These are phyloP conservation scores for Exserohilum rostratum DNA, from an alignment of 2,329 filamentous ascomycete genomes.

Conservation along the genomic window DNA sequence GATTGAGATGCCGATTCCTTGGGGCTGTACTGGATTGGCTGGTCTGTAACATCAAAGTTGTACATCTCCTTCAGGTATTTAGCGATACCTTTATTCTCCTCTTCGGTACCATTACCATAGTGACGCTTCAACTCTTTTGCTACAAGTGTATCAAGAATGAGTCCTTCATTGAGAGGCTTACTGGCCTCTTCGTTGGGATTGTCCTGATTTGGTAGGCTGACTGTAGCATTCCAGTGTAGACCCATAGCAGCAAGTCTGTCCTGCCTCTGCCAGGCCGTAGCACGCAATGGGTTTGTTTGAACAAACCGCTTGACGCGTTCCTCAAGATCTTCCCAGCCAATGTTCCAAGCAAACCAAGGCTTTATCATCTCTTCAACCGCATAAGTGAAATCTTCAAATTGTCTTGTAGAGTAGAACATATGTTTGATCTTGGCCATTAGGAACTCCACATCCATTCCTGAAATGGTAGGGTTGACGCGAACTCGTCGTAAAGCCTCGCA, in stretches of 20 bases:
- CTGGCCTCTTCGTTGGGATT: neutral
- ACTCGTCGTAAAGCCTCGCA: conserved; percentile 19
- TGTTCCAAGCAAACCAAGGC: conserved; percentile 18
- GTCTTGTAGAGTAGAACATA: conserved; percentile 6
- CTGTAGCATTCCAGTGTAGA: conserved; percentile 16
- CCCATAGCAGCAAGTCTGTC: conserved; percentile 36
- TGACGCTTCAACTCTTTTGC: conserved; percentile 28
- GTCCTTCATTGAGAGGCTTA: conserved; percentile 14
- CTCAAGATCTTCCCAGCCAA: conserved; percentile 25
- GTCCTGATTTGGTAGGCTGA: conserved; percentile 11
- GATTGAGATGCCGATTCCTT: conserved; percentile 6
- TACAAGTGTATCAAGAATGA: conserved; percentile 25
- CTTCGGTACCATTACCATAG: conserved; percentile 23
- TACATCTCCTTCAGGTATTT: conserved; percentile 24
- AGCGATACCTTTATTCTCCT: conserved; percentile 29
- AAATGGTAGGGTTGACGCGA: conserved; percentile 31
- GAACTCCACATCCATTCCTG: conserved; percentile 31
- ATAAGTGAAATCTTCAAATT: conserved; percentile 1
- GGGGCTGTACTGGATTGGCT: conserved; percentile 1
- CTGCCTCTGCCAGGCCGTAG: conserved; percentile 24
- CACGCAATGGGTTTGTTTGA: conserved; percentile 23
- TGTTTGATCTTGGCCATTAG: conserved; percentile 28
- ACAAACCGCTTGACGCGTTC: conserved; percentile 26
- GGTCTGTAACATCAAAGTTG: conserved; percentile 19
- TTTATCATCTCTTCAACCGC: conserved; percentile 21